Conservation (phyloP, 1,284 basidiomycete genomes). For the Ustilago curta region DNA sequence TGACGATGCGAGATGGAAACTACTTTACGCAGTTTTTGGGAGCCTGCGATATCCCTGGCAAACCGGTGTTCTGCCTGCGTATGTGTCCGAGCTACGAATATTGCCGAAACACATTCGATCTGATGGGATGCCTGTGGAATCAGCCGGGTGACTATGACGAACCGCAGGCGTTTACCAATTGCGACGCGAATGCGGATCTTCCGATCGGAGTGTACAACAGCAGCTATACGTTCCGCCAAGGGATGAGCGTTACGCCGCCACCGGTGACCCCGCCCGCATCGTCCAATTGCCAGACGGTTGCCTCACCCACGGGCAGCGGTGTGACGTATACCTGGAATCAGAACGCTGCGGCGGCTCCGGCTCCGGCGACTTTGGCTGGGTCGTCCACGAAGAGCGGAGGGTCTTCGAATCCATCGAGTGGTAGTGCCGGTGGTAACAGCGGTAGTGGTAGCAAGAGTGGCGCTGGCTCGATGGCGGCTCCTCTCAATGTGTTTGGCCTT, state of each 20-base stretch:
- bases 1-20: constrained; percentile 52
- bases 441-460: constrained; percentile 18
- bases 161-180: constrained; percentile 58
- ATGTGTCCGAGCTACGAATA: constrained; percentile 57
- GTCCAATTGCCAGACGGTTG: constrained; percentile 49
- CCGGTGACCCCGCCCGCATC: constrained; percentile 56
- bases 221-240: constrained; percentile 61
- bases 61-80: constrained; percentile 56
- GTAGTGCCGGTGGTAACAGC: constrained; percentile 2
- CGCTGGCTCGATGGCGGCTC: constrained; percentile 12
- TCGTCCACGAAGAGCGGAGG: constrained; percentile 8
- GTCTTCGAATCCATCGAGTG: constrained; percentile 7
- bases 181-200: constrained; percentile 56
- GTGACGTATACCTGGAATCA: constrained; percentile 64
- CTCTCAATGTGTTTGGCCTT: constrained; percentile 16
- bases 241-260: constrained; percentile 48
- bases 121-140: constrained; percentile 59
- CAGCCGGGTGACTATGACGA: constrained; percentile 55
- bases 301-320: constrained; percentile 53
- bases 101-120: constrained; percentile 60
- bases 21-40: constrained; percentile 61
- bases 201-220: constrained; percentile 60
- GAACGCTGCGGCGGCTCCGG: constrained; percentile 23
- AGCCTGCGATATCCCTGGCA: constrained; percentile 62
- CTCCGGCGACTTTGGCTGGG: constrained; percentile 3